A percentile compares a stretch with the other conserved stretches of the same genome.
Evolutionary conservation across 2,329 filamentous ascomycete species (phyloP).

Genomic region (Blastomyces parvus): DNA sequence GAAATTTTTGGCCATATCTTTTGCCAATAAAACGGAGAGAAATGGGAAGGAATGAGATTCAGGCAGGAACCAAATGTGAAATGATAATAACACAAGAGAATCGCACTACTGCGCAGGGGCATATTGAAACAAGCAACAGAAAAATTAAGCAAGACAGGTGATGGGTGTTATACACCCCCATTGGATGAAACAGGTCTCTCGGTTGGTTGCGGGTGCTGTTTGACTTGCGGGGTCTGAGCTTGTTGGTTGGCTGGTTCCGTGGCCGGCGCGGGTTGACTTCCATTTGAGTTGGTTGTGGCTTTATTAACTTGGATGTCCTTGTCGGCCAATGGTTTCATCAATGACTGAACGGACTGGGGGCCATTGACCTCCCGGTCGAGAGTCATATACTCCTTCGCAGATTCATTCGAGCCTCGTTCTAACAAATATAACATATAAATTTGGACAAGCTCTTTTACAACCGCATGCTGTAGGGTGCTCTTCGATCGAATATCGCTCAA

Average conservation of each 20-base stretch:
- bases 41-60: background rate
- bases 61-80: background rate
- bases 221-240: slow-evolving; percentile 11
- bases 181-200: background rate
- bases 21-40: background rate
- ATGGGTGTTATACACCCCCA: slow-evolving; percentile 1
- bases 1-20: background rate
- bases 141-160: background rate
- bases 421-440: slow-evolving; percentile 77
- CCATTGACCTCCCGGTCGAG: slow-evolving; percentile 84
- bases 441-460: slow-evolving; percentile 65
- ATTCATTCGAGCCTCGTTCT: slow-evolving; percentile 68
- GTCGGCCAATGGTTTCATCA: slow-evolving; percentile 23
- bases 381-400: slow-evolving; percentile 75
- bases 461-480: slow-evolving; percentile 56
- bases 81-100: background rate
- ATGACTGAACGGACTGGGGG: slow-evolving; percentile 32
- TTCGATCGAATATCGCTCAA: slow-evolving; percentile 64
- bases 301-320: slow-evolving; percentile 17
- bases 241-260: slow-evolving; percentile 8
- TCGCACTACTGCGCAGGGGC: background rate
- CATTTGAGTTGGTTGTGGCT: slow-evolving; percentile 12
- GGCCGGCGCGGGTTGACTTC: slow-evolving; percentile 14
- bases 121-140: background rate
- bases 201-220: slow-evolving; percentile 14